Base-by-base conservation (phyloP, 75 land plant genomes). In the Pinus tabuliformis region DNA sequence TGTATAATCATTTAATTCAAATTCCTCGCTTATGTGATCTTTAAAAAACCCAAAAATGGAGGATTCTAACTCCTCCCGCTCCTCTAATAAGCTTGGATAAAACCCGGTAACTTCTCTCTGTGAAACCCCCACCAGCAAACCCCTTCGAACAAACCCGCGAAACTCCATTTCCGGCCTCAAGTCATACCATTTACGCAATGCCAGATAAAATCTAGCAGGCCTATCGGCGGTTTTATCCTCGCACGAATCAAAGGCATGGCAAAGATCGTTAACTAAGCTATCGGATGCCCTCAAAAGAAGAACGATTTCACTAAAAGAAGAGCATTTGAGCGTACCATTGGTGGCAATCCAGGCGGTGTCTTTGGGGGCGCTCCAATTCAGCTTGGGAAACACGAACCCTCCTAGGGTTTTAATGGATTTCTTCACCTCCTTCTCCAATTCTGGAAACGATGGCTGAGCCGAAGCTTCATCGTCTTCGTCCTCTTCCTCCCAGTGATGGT, bases 301-400 rank as follows among this genome's bases (percentile, higher is more conserved):
- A 33, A 83, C 83, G 58, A 93, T 85, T 65, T 95, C 98, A 20
- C 87, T 83, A 76, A 95, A 87, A 66, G 88, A 88, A 22, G 85
- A 66, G 86, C 94, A 93, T 58, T 73, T 78, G 62, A 93, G 89
- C 39, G 82, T 81, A 33, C 95, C 91, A 30, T 80, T 76, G 7
- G 90, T 58, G 79, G 84, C 76, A 52, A 96, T 93, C 97, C 97
- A 96, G 9, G 94, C 85, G n/a, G 92, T 85, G 80, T 93, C 99
- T 71, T 93, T 96, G 13, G 99, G 99, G 6, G 94, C 84, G 57
- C 92, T 93, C 96, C 99, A 96, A 70, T 95, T 95, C 36, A 95
- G 86, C 88, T 95, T 95, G 5, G 98, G 98, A 49, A 95, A 83
- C 45, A 84, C 96, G 1, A 84, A 77, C 21, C 99, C 99, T 1